Percentiles rank a stretch among this genome's conserved stretches.
These are phyloP conservation scores for Penicillium robsamsonii DNA, from an alignment of 495 filamentous ascomycete species.

Conservation along the genomic window DNA sequence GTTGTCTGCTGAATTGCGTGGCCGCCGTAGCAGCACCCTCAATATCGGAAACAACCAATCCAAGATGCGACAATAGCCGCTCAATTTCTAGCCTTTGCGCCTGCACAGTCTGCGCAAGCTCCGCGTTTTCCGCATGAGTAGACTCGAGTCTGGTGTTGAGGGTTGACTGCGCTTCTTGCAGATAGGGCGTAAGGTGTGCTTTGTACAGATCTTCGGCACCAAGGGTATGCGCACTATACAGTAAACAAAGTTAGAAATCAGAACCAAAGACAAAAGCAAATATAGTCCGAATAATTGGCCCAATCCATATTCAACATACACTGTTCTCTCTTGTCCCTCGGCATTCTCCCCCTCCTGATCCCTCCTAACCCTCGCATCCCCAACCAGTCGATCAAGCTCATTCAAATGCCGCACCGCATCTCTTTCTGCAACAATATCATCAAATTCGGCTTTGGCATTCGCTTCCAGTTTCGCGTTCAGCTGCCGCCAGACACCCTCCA, in stretches of 20 bases:
- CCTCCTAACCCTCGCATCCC: conserved; percentile 63
- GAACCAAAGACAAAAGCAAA: neutral
- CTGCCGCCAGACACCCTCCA: conserved; percentile 67
- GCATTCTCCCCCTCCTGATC: conserved; percentile 33
- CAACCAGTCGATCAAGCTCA: conserved; percentile 71
- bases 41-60: conserved; percentile 66
- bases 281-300: conserved; percentile 1
- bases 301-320: conserved; percentile 33
- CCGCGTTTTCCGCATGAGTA: conserved; percentile 62
- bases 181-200: conserved; percentile 69
- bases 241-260: conserved; percentile 8
- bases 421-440: conserved; percentile 66
- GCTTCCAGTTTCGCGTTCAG: conserved; percentile 65
- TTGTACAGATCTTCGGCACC: conserved; percentile 61
- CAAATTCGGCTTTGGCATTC: conserved; percentile 68
- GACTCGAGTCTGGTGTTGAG: conserved; percentile 61
- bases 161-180: conserved; percentile 57
- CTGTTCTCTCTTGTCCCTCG: conserved; percentile 20
- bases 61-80: conserved; percentile 59
- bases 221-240: conserved; percentile 70
- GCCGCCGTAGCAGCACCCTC: conserved; percentile 59
- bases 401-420: conserved; percentile 75
- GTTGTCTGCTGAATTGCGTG: conserved; percentile 38
- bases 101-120: conserved; percentile 59
- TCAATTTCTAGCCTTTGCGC: conserved; percentile 74